phyloP scores from a whole-genome alignment of 768 basidiomycete genomes.

The Kockovaella imperatae region DNA sequence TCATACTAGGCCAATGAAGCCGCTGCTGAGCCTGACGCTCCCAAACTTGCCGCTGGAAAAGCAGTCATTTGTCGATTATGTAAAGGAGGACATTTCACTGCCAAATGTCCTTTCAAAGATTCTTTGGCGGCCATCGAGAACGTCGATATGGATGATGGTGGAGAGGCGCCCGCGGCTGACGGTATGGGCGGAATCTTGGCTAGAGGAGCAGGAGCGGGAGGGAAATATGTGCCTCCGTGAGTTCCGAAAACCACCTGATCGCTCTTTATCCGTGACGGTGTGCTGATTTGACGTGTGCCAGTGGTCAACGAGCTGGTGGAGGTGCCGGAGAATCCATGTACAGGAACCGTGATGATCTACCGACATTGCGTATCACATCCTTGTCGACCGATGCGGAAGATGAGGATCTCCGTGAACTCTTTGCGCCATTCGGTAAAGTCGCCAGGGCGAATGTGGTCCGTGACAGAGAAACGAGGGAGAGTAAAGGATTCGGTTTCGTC shows the following conservation, averaged over 20 bases:
- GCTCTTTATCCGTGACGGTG: neutral
- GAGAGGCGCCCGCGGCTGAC: conserved; percentile 47
- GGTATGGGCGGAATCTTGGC: conserved; percentile 23
- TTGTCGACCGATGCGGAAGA: conserved; percentile 93
- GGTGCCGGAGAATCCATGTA: conserved; percentile 71
- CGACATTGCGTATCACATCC: conserved; percentile 94
- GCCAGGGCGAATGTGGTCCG: conserved; percentile 87
- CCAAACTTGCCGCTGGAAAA: conserved; percentile 59
- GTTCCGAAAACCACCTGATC: conserved; percentile 5
- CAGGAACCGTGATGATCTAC: conserved; percentile 74
- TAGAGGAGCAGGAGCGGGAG: conserved; percentile 52
- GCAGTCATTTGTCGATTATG: conserved; percentile 88
- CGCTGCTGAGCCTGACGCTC: conserved; percentile 48
- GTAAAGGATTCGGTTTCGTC: conserved; percentile 96
- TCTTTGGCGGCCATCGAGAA: conserved; percentile 52
- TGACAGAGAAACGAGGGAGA: conserved; percentile 86
- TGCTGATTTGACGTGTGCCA: conserved; percentile 4
- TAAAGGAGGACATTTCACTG: conserved; percentile 95
- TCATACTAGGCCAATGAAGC: conserved; percentile 54
- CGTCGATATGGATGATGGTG: conserved; percentile 39
- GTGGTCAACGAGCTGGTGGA: conserved; percentile 63
- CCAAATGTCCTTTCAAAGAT: conserved; percentile 97
- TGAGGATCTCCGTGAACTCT: conserved; percentile 84
- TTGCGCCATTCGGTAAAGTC: conserved; percentile 73
- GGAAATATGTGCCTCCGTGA: conserved; percentile 59